Evolutionary conservation across 2,329 filamentous ascomycete species (phyloP), one percentile per base, ranked within the genome.

Genomic region (Rosellinia necatrix): DNA sequence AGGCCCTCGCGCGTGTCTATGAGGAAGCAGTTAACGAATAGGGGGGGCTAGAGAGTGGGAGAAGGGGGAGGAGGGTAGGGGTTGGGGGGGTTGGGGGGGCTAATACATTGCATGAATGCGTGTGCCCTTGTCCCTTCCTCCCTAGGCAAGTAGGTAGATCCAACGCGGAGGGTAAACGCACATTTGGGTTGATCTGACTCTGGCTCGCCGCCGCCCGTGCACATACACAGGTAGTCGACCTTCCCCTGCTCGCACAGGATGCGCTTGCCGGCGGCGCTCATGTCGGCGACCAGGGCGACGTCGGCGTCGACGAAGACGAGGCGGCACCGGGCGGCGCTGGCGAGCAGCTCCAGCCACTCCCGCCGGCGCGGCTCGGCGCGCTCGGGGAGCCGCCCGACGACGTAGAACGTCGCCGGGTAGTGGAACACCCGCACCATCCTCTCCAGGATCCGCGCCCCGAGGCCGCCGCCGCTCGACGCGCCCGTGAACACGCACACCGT

Each of bases 1-100:
- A 74, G 63, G 25, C 65, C 66, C 55, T 75, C 72, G 8, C 53
- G 32, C 1, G 70, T 74, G 48, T 70, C 70, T n/a, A n/a, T 68
- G n/a, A 37, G 8, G 1, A 35, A 43, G 21, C 24, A 9, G 35
- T 22, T 24, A 51, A n/a, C n/a, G n/a, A n/a, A n/a, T n/a, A n/a
- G n/a, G n/a, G n/a, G n/a, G n/a, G n/a, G n/a, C n/a, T n/a, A n/a
- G n/a, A n/a, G n/a, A n/a, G n/a, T n/a, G n/a, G n/a, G n/a, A n/a
- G n/a, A n/a, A n/a, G n/a, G n/a, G n/a, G n/a, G n/a, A n/a, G n/a
- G n/a, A n/a, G n/a, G n/a, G n/a, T n/a, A n/a, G n/a, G n/a, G n/a
- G n/a, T n/a, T n/a, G n/a, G n/a, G n/a, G n/a, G n/a, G n/a, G n/a
- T n/a, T n/a, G n/a, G n/a, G n/a, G n/a, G n/a, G n/a, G n/a, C n/a